These are phyloP conservation scores for Candida nitratophila DNA, from an alignment of 805 yeast species.

Conservation along the genomic window DNA sequence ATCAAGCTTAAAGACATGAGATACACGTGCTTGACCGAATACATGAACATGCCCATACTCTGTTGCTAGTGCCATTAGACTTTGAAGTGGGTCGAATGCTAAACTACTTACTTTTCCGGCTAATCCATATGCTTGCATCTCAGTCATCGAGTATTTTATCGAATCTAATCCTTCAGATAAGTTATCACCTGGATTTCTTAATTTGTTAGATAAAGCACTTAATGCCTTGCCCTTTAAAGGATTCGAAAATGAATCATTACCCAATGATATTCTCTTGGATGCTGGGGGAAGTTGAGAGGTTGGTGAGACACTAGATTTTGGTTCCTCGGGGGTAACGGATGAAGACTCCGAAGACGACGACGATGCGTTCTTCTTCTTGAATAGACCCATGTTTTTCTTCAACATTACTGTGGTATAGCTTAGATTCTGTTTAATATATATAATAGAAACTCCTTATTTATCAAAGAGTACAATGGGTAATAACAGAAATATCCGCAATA, in stretches of 20 bases:
- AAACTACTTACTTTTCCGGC: constrained; percentile 57
- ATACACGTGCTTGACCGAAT: constrained; percentile 78
- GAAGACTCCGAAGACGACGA: constrained; percentile 1
- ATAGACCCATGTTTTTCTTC: constrained; percentile 11
- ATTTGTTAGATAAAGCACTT: background rate
- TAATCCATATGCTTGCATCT: constrained; percentile 43
- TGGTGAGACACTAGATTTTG: constrained; percentile 5
- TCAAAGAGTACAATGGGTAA: too few relatives aligned
- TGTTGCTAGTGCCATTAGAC: constrained; percentile 77
- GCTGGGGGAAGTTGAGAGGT: background rate
- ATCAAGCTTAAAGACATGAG: constrained; percentile 52
- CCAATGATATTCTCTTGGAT: background rate
- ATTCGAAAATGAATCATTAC: background rate
- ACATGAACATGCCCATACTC: constrained; percentile 64
- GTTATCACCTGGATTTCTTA: constrained; percentile 7
- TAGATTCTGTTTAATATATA: too few relatives aligned
- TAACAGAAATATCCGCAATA: too few relatives aligned
- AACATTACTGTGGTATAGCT: constrained; percentile 9
- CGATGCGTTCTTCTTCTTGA: constrained; percentile 8
- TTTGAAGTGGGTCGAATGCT: constrained; percentile 85
- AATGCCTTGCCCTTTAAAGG: background rate
- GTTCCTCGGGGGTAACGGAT: constrained; percentile 3
- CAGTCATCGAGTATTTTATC: constrained; percentile 21
- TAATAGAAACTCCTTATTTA: too few relatives aligned
- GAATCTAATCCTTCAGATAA: constrained; percentile 25